Evolutionary conservation across 2,329 filamentous ascomycete species (phyloP), one percentile per base, ranked within the genome.

Genomic region (Colletotrichum incanum): DNA sequence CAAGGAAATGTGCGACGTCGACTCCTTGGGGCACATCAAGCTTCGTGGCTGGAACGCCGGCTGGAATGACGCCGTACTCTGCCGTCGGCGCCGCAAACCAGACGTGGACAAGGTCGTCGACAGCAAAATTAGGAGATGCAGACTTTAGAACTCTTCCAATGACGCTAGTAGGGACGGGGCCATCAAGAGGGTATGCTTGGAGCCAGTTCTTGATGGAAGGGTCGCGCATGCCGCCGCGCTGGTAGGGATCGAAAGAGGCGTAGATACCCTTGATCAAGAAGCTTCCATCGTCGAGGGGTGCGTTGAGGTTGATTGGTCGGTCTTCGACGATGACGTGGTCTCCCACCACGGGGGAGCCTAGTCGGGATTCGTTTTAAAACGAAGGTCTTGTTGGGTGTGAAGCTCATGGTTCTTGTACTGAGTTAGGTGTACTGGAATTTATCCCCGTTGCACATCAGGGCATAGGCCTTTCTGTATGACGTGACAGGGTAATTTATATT

Each of bases 241-340:
- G 89, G 84, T 94, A 94, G 7, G 93, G 93, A 80, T 94, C 93
- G 81, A 91, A 91, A 63, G 91, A 93, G 75, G 90, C 85, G 81
- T 92, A 93, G 79, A 91, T 86, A 76, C 90, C 89, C 82, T 92
- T 89, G 74, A 90, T 82, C 45, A 89, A 89, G 70, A 94, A 82
- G 54, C 92, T 91, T 71, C 90, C 89, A 62, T 86, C 79, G 41
- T 89, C 86, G 49, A 88, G 84, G 5, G 85, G 80, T 69, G 87
- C 85, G 23, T 89, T 82, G 74, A 89, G 80, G 80, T 94, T 92
- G 76, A 93, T 90, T 23, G 87, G 84, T 70, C 86, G 86, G 73
- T 86, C 80, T 81, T 94, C 90, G 75, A 94, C 79, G 43, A 82
- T 83, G 69, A 95, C 82, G 80, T 94, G 84, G 80, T 94, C 82